These are phyloP conservation scores for Fraxinus quadrangulata DNA, from an alignment of 257 asterid genomes.

Conservation along the genomic window DNA sequence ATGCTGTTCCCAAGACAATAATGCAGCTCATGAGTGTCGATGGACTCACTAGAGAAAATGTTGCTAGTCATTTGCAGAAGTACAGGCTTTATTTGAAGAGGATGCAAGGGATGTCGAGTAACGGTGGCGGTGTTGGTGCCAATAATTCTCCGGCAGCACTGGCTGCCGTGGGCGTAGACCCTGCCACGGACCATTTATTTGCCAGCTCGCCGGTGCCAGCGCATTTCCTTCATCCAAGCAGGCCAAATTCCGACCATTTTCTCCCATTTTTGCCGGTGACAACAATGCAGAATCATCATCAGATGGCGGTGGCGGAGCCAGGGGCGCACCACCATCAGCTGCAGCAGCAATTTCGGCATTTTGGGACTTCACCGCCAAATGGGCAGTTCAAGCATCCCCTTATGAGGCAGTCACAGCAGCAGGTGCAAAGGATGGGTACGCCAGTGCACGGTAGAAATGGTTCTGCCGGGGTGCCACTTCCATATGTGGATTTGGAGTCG, in stretches of 20 bases:
- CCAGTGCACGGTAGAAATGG: constrained; percentile 47
- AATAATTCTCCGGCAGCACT: constrained; percentile 30
- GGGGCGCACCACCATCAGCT: not conserved
- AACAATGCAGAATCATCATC: constrained; percentile 59
- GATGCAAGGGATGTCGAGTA: constrained; percentile 62
- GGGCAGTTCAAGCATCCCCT: constrained; percentile 71
- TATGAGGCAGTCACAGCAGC: constrained; percentile 49
- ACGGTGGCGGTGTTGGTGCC: constrained; percentile 37
- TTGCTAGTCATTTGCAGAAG: constrained; percentile 80
- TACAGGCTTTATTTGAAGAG: constrained; percentile 69
- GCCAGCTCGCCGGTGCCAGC: constrained; percentile 79
- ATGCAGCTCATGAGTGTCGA: constrained; percentile 88
- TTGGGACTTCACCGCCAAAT: not conserved
- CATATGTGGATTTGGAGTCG: constrained; percentile 54
- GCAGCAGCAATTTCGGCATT: constrained; percentile 4
- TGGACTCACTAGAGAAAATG: constrained; percentile 74
- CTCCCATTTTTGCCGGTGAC: constrained; percentile 52
- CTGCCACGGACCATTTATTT: constrained; percentile 64
- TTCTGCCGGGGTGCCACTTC: constrained; percentile 28
- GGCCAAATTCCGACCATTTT: constrained; percentile 60
- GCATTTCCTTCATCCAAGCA: constrained; percentile 62
- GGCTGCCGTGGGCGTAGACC: constrained; percentile 40
- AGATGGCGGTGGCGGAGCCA: constrained; percentile 41
- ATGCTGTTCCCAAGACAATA: constrained; percentile 80
- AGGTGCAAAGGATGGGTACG: constrained; percentile 8